A percentile compares a stretch with the other conserved stretches of the same genome.
Conservation (phyloP, 257 asterid genomes). For the Linaria vulgaris region DNA sequence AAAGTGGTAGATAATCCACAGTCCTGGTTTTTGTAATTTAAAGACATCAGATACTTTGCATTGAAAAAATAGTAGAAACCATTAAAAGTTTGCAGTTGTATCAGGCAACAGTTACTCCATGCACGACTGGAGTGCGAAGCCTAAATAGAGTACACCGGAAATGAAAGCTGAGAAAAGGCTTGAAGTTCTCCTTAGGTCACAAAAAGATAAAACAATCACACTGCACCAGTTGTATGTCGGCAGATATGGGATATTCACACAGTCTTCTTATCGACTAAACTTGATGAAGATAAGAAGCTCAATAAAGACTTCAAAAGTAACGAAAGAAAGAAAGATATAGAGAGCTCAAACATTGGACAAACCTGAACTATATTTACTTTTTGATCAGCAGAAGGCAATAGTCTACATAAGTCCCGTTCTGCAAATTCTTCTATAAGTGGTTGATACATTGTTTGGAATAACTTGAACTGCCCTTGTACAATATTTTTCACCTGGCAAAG, state of each 20-base stretch:
- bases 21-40: slow-evolving; percentile 53
- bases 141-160: not conserved
- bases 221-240: not conserved
- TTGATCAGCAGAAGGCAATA: slow-evolving; percentile 46
- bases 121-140: not conserved
- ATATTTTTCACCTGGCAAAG: slow-evolving; percentile 65
- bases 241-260: not conserved
- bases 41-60: slow-evolving; percentile 25
- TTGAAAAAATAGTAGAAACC: not conserved
- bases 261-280: not conserved
- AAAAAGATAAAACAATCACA: slow-evolving; percentile 7
- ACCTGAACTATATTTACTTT: slow-evolving; percentile 63
- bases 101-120: not conserved
- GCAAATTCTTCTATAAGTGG: slow-evolving; percentile 70
- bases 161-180: not conserved
- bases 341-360: slow-evolving; percentile 28
- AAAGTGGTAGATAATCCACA: slow-evolving; percentile 53
- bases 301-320: not conserved
- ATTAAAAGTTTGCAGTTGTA: not conserved
- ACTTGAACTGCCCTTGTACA: slow-evolving; percentile 70
- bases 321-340: not conserved
- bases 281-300: slow-evolving; percentile 1
- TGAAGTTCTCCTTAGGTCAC: not conserved
- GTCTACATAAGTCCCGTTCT: slow-evolving; percentile 50
- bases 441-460: slow-evolving; percentile 59